Conservation (phyloP, 2,329 filamentous ascomycete species). For the Elsinoe perseae region DNA sequence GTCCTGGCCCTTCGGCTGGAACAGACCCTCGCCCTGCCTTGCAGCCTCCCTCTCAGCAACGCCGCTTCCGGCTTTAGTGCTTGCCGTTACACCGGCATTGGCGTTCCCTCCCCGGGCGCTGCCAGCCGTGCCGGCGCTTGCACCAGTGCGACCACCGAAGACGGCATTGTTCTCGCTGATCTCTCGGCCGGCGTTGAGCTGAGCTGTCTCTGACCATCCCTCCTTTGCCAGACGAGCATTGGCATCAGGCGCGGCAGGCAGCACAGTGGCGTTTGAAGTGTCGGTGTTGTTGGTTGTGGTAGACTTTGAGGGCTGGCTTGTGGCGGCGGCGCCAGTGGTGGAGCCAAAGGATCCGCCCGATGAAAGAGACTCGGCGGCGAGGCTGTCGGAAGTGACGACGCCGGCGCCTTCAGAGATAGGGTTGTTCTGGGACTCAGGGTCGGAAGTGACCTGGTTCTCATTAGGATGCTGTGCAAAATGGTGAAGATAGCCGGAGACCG, state of each 20-base stretch:
- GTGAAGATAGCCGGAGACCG: not conserved
- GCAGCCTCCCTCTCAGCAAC: conserved; percentile 20
- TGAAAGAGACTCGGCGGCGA: conserved; percentile 64
- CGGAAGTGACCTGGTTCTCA: conserved; percentile 37
- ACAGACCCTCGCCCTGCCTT: conserved; percentile 17
- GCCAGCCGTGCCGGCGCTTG: not conserved
- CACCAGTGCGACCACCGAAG: conserved; percentile 17
- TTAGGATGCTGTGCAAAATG: not conserved
- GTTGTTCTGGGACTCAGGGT: conserved; percentile 41
- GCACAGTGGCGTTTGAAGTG: conserved; percentile 44
- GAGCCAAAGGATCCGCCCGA: conserved; percentile 53
- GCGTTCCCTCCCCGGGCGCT: not conserved
- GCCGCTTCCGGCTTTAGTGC: conserved; percentile 9
- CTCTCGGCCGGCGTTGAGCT: conserved; percentile 35
- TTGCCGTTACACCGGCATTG: not conserved
- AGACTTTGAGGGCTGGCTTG: conserved; percentile 43
- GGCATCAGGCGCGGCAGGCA: conserved; percentile 43
- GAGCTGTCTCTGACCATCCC: conserved; percentile 33
- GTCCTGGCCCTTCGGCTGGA: conserved; percentile 46
- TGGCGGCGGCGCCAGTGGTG: conserved; percentile 48
- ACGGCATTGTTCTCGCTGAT: conserved; percentile 25
- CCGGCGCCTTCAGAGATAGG: conserved; percentile 58
- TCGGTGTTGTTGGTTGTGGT: conserved; percentile 51
- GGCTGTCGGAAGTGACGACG: conserved; percentile 57
- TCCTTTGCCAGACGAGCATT: conserved; percentile 38